Evolutionary conservation across 1,139 yeast genomes (phyloP), one percentile per base, ranked within the genome.

Genomic region (Kurtzmaniella quercitrusa): DNA sequence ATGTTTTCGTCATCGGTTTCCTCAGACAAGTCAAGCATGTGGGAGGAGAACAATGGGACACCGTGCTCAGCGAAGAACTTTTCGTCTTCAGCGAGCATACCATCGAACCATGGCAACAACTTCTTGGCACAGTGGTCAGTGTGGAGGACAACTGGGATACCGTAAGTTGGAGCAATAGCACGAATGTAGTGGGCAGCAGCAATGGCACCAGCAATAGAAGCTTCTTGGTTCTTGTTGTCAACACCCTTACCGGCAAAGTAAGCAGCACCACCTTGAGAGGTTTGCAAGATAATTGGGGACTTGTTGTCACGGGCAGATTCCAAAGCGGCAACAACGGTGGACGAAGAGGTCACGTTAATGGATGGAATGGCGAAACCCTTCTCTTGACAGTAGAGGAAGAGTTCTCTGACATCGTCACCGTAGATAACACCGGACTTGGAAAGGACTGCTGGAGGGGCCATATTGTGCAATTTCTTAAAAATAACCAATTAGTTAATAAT

Each of bases 231-330:
- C 63, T 77, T 79, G 86, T 93, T 94, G 69, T 80, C 80, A 58
- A 94, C 91, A 74, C 98, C 98, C 83, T 93, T 93, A 78, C 98
- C 98, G 55, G 98, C 98, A 69, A 93, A 93, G 88, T 80, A 94
- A 53, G 98, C 98, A 57, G 98, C 95, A 78, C 99, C 99, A 77
- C 99, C 99, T 72, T 93, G 91, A 51, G 98, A 93, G 56, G 93
- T 82, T 77, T 93, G 99, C 67, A 93, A 78, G 66, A 93, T 88
- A 74, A 93, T 89, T 74, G 99, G 98, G 50, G 96, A 77, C 71
- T 87, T 85, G 77, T 68, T 71, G 77, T 93, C 98, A 75, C 98
- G 88, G 50, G 99, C 98, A 59, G 98, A 95, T 77, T 94, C 98
- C 66, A 93, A 80, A 57, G 97, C 94, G 58, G 98, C 89, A 61